phyloP scores from a whole-genome alignment of 1,284 basidiomycete genomes.

The Vanrija pseudolonga region DNA sequence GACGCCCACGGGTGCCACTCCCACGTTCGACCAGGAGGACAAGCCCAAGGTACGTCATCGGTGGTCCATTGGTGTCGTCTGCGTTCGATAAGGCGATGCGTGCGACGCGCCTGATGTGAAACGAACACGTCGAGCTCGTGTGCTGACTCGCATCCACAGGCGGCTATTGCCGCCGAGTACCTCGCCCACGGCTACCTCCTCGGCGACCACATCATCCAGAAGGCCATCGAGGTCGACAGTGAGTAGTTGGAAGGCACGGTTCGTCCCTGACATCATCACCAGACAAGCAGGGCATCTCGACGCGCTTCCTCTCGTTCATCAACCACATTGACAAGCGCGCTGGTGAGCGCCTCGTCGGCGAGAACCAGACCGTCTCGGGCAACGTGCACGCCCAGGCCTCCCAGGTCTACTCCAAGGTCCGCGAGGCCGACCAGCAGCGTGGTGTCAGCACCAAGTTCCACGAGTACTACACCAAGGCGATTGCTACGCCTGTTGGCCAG shows the following conservation, averaged over 20 bases:
- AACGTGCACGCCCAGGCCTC: constrained; percentile 59
- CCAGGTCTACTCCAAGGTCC: constrained; percentile 63
- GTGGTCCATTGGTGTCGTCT: too few relatives aligned
- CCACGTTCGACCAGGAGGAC: constrained; percentile 49
- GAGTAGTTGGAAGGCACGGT: constrained; percentile 41
- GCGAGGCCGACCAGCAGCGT: constrained; percentile 72
- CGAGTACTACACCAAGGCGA: constrained; percentile 74
- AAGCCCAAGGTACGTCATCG: constrained; percentile 46
- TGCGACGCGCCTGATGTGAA: not conserved
- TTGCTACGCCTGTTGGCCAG: constrained; percentile 70
- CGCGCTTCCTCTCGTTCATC: constrained; percentile 74
- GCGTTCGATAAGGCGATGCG: not conserved
- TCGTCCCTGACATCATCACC: not conserved
- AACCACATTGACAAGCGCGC: constrained; percentile 64
- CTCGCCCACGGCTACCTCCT: constrained; percentile 74
- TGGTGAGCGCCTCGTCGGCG: constrained; percentile 57
- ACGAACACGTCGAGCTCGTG: not conserved
- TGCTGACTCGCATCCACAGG: constrained; percentile 19
- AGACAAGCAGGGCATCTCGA: constrained; percentile 83
- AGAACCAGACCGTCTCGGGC: constrained; percentile 61
- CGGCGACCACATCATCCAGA: constrained; percentile 71
- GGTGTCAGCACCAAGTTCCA: constrained; percentile 65
- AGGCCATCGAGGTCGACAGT: constrained; percentile 85
- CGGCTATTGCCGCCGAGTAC: constrained; percentile 78
- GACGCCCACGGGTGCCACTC: constrained; percentile 26